Base-by-base conservation (phyloP, 257 asterid genomes). In the Parsonsia alboflavescens region DNA sequence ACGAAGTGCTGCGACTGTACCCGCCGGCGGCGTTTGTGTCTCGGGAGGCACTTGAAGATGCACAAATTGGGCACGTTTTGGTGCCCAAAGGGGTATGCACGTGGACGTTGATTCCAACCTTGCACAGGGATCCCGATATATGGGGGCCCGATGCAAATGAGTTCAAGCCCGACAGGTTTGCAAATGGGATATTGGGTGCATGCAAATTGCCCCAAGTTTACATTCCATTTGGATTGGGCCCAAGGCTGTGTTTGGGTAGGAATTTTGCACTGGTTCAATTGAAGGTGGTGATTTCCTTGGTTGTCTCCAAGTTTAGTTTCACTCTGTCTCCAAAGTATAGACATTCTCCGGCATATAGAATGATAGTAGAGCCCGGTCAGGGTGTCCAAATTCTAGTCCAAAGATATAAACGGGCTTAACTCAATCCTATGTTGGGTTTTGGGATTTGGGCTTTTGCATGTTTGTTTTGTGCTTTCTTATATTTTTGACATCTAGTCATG, bases 1-100 rank as follows among this genome's bases (percentile, higher is more conserved):
- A 90, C 52, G 97, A 92, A 78, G 96, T 84, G 72, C 68, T 90
- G 48, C 78, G 97, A 39, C 70, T 92, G 21, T 92, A 92, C 65
- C 96, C 97, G 9, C 97, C 96, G 4, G 97, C 91, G 24, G 97
- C 97, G 53, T 90, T 92, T 44, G 96, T 92, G 75, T 90, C 97
- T 1, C 79, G 97, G 75, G 97, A 92, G 76, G 93, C 91, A 15
- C 91, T 92, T 16, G 81, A 89, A 72, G 92, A 89, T 21, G 80
- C 86, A 2, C 77, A 75, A 58, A 85, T 92, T 19, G 93, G 92
- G 13, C 84, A 89, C 68, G 77, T 92, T 30, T 63, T 76, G 0
- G 93, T 90, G 57, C 97, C 98, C 0, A 90, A 83, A 80, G 98
- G 98, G 0, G 92, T 88, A 54, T 92, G 98, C 78, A 56, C 86